Evolutionary conservation across 2,329 filamentous ascomycete genomes (phyloP).

Genomic region (Gaeumannomyces tritici): DNA sequence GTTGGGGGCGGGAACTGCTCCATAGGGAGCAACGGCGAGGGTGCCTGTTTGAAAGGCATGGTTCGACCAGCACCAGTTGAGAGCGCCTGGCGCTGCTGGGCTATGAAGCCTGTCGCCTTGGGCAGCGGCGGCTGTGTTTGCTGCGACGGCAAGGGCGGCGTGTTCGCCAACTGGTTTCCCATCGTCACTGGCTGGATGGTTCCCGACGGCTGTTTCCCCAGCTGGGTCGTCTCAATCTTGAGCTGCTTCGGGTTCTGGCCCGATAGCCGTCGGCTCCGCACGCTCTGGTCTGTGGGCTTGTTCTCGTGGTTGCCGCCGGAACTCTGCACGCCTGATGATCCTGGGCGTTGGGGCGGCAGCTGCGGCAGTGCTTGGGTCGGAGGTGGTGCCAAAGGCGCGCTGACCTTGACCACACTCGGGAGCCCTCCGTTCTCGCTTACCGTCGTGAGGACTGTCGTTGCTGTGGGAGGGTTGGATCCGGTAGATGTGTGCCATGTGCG

Average conservation of each 20-base stretch:
- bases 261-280: conserved; percentile 70
- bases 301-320: conserved; percentile 8
- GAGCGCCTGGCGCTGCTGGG: conserved; percentile 31
- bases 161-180: conserved; percentile 1
- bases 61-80: conserved; percentile 24
- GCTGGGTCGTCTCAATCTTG: conserved; percentile 68
- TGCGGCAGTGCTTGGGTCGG: conserved; percentile 38
- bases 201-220: conserved; percentile 16
- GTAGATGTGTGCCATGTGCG: conserved; percentile 75
- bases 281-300: conserved; percentile 29
- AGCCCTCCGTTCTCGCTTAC: conserved; percentile 49
- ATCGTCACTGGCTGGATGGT: conserved; percentile 1
- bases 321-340: conserved; percentile 18
- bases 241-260: conserved; percentile 72
- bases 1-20: conserved; percentile 20
- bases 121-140: conserved; percentile 2
- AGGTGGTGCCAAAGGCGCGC: conserved; percentile 31
- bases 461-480: conserved; percentile 61
- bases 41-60: conserved; percentile 18
- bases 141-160: conserved; percentile 10
- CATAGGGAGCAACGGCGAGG: conserved; percentile 21
- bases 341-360: conserved; percentile 26
- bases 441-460: conserved; percentile 59
- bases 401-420: conserved; percentile 17
- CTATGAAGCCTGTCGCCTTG: conserved; percentile 25